phyloP scores from a whole-genome alignment of 371 early-diverging fungal species.

The Mortierella sp. region DNA sequence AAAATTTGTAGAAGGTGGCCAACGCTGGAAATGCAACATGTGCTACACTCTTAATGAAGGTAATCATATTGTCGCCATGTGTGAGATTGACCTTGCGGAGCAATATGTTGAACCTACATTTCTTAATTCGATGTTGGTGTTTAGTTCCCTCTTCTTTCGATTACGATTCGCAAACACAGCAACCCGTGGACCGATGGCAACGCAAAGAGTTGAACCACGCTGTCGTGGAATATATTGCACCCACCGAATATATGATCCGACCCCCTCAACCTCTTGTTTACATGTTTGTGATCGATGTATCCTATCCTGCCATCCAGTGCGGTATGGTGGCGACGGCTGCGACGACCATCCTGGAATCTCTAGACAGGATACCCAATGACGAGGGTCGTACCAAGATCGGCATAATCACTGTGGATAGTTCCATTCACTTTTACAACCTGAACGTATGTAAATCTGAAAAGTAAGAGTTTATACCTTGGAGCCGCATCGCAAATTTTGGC shows the following conservation, averaged over 20 bases:
- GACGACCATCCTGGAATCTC: slow-evolving; percentile 82
- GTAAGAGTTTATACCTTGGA: not conserved
- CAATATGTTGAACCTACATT: not conserved
- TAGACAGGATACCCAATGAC: slow-evolving; percentile 90
- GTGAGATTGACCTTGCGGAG: not conserved
- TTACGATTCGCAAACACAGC: slow-evolving; percentile 86
- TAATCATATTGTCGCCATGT: slow-evolving; percentile 28
- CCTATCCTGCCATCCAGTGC: slow-evolving; percentile 86
- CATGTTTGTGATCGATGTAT: slow-evolving; percentile 94
- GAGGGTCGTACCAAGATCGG: slow-evolving; percentile 91
- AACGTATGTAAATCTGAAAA: slow-evolving; percentile 57
- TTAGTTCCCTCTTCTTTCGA: slow-evolving; percentile 89
- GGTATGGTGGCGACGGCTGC: slow-evolving; percentile 83
- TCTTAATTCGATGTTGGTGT: not conserved
- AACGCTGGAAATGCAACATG: slow-evolving; percentile 97
- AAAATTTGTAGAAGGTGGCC: slow-evolving; percentile 92
- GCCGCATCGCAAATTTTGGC: not conserved
- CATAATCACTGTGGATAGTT: slow-evolving; percentile 90
- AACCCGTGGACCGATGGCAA: slow-evolving; percentile 86
- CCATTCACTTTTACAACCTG: slow-evolving; percentile 93
- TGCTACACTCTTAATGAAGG: slow-evolving; percentile 93
- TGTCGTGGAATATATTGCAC: slow-evolving; percentile 95
- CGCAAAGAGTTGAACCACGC: slow-evolving; percentile 90
- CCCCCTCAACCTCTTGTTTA: slow-evolving; percentile 96
- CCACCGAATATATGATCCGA: slow-evolving; percentile 94